Evolutionary conservation across 2,329 filamentous ascomycete species (phyloP), one percentile per base, ranked within the genome.

Genomic region (Metarhizium sp.): DNA sequence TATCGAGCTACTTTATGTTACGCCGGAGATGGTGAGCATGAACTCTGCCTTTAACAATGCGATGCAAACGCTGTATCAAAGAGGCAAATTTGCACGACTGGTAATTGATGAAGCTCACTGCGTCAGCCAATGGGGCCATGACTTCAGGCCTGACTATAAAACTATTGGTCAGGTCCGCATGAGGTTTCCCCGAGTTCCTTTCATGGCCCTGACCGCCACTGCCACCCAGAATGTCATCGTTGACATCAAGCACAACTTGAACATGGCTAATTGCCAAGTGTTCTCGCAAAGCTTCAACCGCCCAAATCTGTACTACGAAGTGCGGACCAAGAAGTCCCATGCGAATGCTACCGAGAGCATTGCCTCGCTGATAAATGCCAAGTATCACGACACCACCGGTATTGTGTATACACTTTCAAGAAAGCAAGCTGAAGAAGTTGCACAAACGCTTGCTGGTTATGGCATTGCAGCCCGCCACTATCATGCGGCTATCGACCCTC

Each of bases 91-190:
- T 53, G 92, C 95, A 16, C 84, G 94, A 30, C 83, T 99, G 51
- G 94, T 99, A 53, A 95, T 99, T 59, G 94, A 99, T 62, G 95
- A 99, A 73, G 94, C 94, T n/a, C 94, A 99, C 69, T 99, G 94
- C 69, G 92, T 99, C 30, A 97, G 94, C 69, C 92, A 99, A 75
- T 99, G 94, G 94, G 94, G 94, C 1, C 94, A 99, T 63, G 94
- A 99, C 69, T 99, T 99, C 67, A 84, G 95, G 49, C 92, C 92
- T 0, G 92, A 97, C 67, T 99, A 99, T 75, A 96, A 96, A 70
- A 81, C 82, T 34, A 76, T 99, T 4, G 90, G 92, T 32, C 79
- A 84, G 57, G 75, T 96, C 47, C 82, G 92, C 51, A 69, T 75
- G 45, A 82, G 80, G 53, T 92, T 92, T 62, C 84, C 86, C 0